A percentile compares a stretch with the other conserved stretches of the same genome.
phyloP scores from a whole-genome alignment of 1,139 yeast species.

The Arxiozyma telluris region DNA sequence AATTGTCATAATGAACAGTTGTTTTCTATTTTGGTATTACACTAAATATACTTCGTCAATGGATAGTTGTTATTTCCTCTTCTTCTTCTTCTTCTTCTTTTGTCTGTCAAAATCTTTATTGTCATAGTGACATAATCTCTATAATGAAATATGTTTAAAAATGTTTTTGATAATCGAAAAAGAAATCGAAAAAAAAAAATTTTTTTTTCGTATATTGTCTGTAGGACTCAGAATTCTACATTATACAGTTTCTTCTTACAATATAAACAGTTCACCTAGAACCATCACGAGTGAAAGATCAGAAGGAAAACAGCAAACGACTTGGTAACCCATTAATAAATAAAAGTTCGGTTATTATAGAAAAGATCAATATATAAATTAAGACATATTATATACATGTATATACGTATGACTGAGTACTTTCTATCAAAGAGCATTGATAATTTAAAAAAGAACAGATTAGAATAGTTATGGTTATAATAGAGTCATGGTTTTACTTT shows the following conservation, averaged over 20 bases:
- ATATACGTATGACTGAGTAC: neutral
- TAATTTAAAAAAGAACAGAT: neutral
- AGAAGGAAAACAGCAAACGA: neutral
- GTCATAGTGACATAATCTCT: neutral
- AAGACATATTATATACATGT: too few species aligned
- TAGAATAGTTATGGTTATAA: neutral
- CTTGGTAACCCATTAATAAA: neutral
- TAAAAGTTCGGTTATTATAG: too few species aligned
- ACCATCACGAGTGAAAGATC: too few species aligned
- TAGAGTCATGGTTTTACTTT: neutral
- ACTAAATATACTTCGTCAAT: neutral
- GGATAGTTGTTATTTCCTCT: neutral
- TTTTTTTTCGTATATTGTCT: too few species aligned
- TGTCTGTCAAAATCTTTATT: too few species aligned
- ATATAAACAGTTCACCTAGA: too few species aligned
- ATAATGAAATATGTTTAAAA: too few species aligned
- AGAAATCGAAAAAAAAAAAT: neutral
- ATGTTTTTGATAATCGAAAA: neutral
- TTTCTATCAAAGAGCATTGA: neutral
- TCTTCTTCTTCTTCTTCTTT: neutral
- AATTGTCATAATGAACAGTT: conserved; percentile 11
- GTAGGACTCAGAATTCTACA: neutral
- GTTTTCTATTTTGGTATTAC: neutral
- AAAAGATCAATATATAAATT: neutral
- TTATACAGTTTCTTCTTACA: neutral